Evolutionary conservation across 257 asterid species (phyloP), one percentile per base, ranked within the genome.

Genomic region (Scutellaria baicalensis): DNA sequence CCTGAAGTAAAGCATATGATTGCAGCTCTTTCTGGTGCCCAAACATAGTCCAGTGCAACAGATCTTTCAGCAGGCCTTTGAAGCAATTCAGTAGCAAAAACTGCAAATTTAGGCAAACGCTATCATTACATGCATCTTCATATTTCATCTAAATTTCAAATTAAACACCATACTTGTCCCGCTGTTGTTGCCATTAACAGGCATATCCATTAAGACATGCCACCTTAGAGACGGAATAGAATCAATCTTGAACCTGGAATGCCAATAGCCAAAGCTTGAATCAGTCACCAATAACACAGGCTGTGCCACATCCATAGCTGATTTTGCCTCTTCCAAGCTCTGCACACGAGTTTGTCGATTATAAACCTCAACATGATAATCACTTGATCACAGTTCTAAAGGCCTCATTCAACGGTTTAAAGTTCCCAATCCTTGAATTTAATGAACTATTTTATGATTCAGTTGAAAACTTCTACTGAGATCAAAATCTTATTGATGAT

Each of bases 261-360:
- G 96, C 97, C 96, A 93, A 68, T 59, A 78, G 43, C 86, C 85
- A 44, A 27, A 73, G 77, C 83, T 80, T 7, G 88, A 77, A 62
- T 90, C 95, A 0, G 91, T 85, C 56, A 82, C 94, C 50, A 93
- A 68, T 71, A 90, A 66, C 5, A 79, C 81, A 8, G 98, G 94
- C 36, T 56, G 78, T 56, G 80, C 94, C 65, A 88, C 81, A 54
- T 87, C 88, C 90, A 87, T 79, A 4, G 98, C 98, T 12, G 78
- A 76, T 40, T 74, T 83, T 31, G 96, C 95, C 85, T 93, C 98
- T 69, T 90, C 95, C 77, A 84, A 78, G 75, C 98, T 87, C 96
- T 92, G 83, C 62, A 67, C 4, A 66, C 18, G 9, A 39, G 45
- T 20, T 43, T 33, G 48, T 14, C 2, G 13, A 18, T 27, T 6